These are phyloP conservation scores for Tillandsia fasciculata DNA, from an alignment of 176 grass and related monocot genomes.

Conservation along the genomic window DNA sequence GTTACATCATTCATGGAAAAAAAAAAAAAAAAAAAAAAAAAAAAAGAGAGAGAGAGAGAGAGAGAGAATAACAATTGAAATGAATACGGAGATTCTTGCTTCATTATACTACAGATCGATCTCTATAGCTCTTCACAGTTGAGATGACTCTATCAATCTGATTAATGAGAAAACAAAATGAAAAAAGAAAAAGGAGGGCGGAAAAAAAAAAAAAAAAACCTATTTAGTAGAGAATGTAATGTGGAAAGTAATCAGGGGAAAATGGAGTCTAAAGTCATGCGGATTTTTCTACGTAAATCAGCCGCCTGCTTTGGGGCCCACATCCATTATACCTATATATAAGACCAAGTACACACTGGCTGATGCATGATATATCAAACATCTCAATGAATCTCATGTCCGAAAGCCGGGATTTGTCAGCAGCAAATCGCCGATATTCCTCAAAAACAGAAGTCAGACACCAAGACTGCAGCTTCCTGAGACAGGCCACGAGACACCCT, in stretches of 20 bases:
- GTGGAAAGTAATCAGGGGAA: not conserved
- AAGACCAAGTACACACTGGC: conserved; percentile 35
- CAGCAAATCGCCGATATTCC: conserved; percentile 42
- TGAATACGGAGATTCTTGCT: not conserved
- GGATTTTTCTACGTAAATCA: conserved; percentile 23
- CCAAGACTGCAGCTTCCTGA: conserved; percentile 56
- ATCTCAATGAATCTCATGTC: conserved; percentile 48
- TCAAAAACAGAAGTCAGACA: conserved; percentile 55
- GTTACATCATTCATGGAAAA: not conserved
- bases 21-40: too few relatives aligned
- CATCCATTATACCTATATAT: conserved; percentile 43
- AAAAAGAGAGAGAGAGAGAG: too few relatives aligned
- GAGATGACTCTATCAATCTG: not conserved
- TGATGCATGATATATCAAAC: conserved; percentile 40
- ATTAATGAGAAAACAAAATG: not conserved
- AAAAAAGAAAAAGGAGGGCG: not conserved
- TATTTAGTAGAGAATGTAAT: too few relatives aligned
- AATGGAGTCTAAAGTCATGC: not conserved
- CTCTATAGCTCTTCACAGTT: too few relatives aligned
- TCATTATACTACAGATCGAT: not conserved
- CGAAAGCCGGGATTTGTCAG: conserved; percentile 27
- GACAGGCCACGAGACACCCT: conserved; percentile 48
- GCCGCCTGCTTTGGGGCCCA: conserved; percentile 33
- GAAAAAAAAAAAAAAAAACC: too few relatives aligned
- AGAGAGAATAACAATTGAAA: not conserved